A percentile compares a stretch with the other conserved stretches of the same genome.
Evolutionary conservation across 352 stramenopile genomes (phyloP).

Genomic region (Aphanomyces stellatus): DNA sequence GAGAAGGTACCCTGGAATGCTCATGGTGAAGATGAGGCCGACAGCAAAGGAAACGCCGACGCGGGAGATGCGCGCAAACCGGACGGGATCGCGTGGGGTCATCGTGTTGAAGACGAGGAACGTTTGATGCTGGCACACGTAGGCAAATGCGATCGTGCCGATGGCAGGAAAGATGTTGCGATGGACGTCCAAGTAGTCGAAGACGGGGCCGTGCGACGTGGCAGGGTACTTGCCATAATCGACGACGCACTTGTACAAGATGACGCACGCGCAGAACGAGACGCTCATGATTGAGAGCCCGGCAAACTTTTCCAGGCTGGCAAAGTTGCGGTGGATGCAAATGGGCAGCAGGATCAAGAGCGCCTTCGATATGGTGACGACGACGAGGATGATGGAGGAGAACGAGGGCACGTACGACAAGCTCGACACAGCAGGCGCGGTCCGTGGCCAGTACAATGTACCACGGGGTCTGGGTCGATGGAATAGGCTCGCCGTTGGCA

Average conservation of each 20-base stretch:
- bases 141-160: conserved; percentile 32
- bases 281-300: conserved; percentile 9
- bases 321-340: conserved; percentile 18
- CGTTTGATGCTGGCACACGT: conserved; percentile 42
- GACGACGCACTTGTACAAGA: conserved; percentile 11
- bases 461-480: neutral
- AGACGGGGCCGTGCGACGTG: neutral
- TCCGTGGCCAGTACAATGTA: neutral
- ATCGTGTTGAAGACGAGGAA: conserved; percentile 46
- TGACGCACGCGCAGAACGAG: neutral
- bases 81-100: conserved; percentile 27
- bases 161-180: conserved; percentile 37
- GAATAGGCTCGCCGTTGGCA: neutral
- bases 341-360: conserved; percentile 4
- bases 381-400: neutral
- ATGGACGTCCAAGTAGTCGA: conserved; percentile 46
- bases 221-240: neutral
- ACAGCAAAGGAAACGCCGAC: conserved; percentile 28
- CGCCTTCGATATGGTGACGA: neutral
- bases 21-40: conserved; percentile 31
- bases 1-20: conserved; percentile 41
- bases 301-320: neutral
- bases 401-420: neutral
- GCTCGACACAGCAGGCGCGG: neutral
- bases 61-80: conserved; percentile 31